Conservation (phyloP, 768 basidiomycete genomes). For the Lactarius indigo region DNA sequence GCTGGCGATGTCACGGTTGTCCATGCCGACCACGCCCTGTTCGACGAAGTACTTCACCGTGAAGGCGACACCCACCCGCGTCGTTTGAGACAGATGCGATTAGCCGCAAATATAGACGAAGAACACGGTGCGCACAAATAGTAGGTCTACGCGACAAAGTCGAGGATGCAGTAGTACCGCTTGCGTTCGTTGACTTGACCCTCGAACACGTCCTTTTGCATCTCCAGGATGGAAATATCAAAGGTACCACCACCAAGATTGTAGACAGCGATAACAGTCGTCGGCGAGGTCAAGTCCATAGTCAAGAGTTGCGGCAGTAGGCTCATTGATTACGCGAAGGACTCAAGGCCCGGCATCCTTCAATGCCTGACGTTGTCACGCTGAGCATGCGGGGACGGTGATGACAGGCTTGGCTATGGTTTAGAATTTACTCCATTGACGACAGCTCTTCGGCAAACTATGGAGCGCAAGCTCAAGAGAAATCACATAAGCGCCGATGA, state of each 20-base stretch:
- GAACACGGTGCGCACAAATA: too few relatives aligned
- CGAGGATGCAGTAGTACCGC: constrained; percentile 58
- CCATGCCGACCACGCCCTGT: too few relatives aligned
- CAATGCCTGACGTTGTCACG: constrained; percentile 98
- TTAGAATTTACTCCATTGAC: constrained; percentile 52
- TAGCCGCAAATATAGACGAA: too few relatives aligned
- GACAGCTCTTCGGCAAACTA: constrained; percentile 85
- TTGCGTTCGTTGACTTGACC: constrained; percentile 94
- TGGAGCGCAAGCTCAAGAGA: constrained; percentile 21
- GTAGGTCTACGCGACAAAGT: too few relatives aligned
- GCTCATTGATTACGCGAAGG: constrained; percentile 98
- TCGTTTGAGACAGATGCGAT: too few relatives aligned
- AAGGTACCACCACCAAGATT: constrained; percentile 98
- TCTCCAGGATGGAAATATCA: constrained; percentile 99
- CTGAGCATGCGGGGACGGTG: constrained; percentile 97
- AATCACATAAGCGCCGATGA: constrained; percentile 22
- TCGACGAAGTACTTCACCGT: too few relatives aligned
- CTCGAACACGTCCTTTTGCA: constrained; percentile 99
- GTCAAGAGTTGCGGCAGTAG: constrained; percentile 96
- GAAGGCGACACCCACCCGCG: too few relatives aligned
- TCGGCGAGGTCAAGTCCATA: constrained; percentile 87
- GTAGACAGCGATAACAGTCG: constrained; percentile 90
- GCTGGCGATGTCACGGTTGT: too few relatives aligned
- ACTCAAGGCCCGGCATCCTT: constrained; percentile 99
- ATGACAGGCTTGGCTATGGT: constrained; percentile 75